Conservation (phyloP, 208 protist genomes). For the Leishmania lainsoni region DNA sequence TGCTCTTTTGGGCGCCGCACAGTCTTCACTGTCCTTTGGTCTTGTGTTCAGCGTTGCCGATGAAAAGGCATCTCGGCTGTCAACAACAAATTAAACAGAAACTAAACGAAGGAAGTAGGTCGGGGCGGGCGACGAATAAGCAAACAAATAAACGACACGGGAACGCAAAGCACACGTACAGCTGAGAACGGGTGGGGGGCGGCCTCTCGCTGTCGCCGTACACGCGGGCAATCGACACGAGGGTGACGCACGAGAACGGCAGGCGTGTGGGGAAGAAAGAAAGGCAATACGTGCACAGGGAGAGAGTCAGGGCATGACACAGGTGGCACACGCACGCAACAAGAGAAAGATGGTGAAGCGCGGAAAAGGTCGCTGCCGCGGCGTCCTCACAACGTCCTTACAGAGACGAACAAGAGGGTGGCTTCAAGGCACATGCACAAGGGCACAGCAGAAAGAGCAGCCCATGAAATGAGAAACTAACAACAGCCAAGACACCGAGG, state of each 20-base stretch:
- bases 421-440: neutral
- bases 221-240: too few species aligned
- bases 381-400: neutral
- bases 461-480: constrained; percentile 8
- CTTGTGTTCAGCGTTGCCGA: too few species aligned
- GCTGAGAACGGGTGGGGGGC: neutral
- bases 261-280: too few species aligned
- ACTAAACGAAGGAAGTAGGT: neutral
- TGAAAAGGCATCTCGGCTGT: too few species aligned
- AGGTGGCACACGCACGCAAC: neutral
- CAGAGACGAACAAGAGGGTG: too few species aligned
- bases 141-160: too few species aligned
- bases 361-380: neutral
- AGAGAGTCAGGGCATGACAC: neutral
- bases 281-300: too few species aligned
- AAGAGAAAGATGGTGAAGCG: neutral
- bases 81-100: neutral
- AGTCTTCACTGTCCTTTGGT: too few species aligned
- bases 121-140: too few species aligned
- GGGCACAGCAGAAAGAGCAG: neutral
- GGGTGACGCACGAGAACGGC: too few species aligned
- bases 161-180: neutral
- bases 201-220: too few species aligned
- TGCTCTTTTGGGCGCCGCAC: too few species aligned
- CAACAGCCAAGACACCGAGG: constrained; percentile 16